phyloP scores from a whole-genome alignment of 2,329 filamentous ascomycete genomes.

The Diaporthe vaccinii region DNA sequence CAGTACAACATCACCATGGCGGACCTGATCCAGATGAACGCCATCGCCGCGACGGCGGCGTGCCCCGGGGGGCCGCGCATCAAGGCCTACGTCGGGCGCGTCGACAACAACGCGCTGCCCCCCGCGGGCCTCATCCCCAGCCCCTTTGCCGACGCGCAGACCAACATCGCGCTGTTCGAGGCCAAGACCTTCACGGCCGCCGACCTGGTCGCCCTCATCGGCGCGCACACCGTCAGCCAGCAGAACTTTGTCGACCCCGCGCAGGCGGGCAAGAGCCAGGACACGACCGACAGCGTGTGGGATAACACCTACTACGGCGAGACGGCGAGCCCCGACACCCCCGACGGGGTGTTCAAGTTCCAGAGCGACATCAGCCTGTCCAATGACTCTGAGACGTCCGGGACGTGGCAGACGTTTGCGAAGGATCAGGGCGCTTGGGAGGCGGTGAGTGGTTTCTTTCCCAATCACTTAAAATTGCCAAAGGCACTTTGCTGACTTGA shows the following conservation, averaged over 20 bases:
- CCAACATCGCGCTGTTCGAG: slow-evolving; percentile 60
- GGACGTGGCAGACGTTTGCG: slow-evolving; percentile 56
- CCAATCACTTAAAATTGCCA: neutral
- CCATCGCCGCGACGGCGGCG: slow-evolving; percentile 60
- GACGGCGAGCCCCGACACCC: slow-evolving; percentile 49
- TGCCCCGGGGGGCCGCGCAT: slow-evolving; percentile 67
- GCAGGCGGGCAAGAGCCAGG: slow-evolving; percentile 56
- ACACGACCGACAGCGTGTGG: slow-evolving; percentile 64
- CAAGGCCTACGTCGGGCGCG: slow-evolving; percentile 62
- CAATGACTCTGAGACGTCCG: slow-evolving; percentile 51
- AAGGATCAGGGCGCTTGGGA: slow-evolving; percentile 57
- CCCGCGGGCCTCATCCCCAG: slow-evolving; percentile 61
- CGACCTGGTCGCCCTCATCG: slow-evolving; percentile 67
- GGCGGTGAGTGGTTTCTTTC: slow-evolving; percentile 48
- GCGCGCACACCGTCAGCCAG: slow-evolving; percentile 64
- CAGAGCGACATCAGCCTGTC: slow-evolving; percentile 57
- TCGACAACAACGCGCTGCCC: slow-evolving; percentile 56
- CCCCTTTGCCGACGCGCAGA: slow-evolving; percentile 54
- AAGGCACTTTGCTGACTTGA: neutral
- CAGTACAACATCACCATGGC: slow-evolving; percentile 60
- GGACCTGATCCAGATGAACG: slow-evolving; percentile 67
- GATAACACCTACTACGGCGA: slow-evolving; percentile 64
- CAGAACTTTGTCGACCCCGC: slow-evolving; percentile 60
- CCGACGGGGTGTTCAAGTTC: slow-evolving; percentile 54
- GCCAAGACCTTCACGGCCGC: slow-evolving; percentile 63